Evolutionary conservation across 345 rosid genomes (phyloP).

Genomic region (Citropsis articulata): DNA sequence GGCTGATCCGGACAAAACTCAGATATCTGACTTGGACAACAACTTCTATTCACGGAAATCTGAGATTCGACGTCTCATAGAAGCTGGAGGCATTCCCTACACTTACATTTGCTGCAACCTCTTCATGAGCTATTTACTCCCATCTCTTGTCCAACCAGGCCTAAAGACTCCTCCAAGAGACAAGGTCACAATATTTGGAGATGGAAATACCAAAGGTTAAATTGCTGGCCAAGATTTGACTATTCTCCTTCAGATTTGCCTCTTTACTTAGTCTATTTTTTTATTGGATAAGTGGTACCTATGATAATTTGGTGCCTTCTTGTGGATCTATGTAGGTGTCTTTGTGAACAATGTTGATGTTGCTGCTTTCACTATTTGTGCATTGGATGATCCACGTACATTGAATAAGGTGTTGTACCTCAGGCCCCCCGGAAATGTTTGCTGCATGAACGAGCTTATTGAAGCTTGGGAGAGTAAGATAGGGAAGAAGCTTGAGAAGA

Average conservation of each 20-base stretch:
- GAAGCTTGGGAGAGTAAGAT: conserved; percentile 71
- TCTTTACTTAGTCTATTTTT: neutral
- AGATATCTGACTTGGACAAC: conserved; percentile 53
- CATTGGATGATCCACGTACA: conserved; percentile 67
- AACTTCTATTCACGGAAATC: conserved; percentile 55
- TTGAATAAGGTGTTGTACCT: conserved; percentile 60
- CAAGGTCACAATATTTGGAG: conserved; percentile 61
- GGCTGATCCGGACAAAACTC: conserved; percentile 62
- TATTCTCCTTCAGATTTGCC: neutral
- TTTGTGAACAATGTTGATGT: conserved; percentile 59
- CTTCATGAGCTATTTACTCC: conserved; percentile 60
- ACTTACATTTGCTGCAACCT: conserved; percentile 72
- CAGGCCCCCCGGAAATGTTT: conserved; percentile 64
- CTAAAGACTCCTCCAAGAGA: conserved; percentile 60
- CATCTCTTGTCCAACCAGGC: conserved; percentile 73
- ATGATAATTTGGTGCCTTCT: neutral
- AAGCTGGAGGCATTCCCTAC: conserved; percentile 60
- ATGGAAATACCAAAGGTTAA: conserved; percentile 66
- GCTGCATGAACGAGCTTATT: conserved; percentile 66
- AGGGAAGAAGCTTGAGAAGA: conserved; percentile 54
- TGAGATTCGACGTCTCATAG: conserved; percentile 65
- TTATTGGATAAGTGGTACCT: neutral
- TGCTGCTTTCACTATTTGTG: conserved; percentile 54
- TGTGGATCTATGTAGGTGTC: conserved; percentile 46
- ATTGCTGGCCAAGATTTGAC: conserved; percentile 5